Conservation (phyloP, 2,329 filamentous ascomycete species). For the Epichloe amarillans region DNA sequence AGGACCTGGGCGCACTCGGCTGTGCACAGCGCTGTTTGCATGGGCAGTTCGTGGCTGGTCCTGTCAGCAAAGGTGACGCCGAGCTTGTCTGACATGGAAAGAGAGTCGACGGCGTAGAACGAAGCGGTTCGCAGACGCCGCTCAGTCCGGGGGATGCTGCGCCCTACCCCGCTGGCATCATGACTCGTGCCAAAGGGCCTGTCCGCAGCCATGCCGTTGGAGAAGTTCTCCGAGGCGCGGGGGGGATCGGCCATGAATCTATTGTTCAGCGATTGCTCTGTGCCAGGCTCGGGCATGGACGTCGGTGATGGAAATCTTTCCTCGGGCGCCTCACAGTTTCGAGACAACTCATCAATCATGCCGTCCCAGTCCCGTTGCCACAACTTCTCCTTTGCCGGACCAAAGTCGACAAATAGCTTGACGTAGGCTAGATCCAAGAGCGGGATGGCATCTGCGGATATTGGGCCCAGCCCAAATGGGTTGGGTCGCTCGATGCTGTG, state of each 20-base stretch:
- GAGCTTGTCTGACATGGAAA: constrained; percentile 76
- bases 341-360: constrained; percentile 76
- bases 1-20: constrained; percentile 92
- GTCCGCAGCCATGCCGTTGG: constrained; percentile 29
- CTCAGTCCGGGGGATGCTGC: constrained; percentile 56
- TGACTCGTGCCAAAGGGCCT: not conserved
- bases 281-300: constrained; percentile 31
- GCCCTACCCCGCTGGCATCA: constrained; percentile 16
- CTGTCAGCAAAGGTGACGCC: constrained; percentile 78
- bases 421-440: constrained; percentile 86
- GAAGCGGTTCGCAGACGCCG: constrained; percentile 86
- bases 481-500: constrained; percentile 78
- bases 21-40: constrained; percentile 82
- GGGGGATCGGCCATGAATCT: constrained; percentile 39
- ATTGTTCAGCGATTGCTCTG: constrained; percentile 31
- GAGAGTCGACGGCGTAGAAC: constrained; percentile 83
- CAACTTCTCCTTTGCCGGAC: constrained; percentile 80
- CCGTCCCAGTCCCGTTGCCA: constrained; percentile 90
- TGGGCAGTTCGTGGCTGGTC: constrained; percentile 69
- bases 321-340: constrained; percentile 62
- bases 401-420: constrained; percentile 84
- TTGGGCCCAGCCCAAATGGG: constrained; percentile 64
- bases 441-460: constrained; percentile 84
- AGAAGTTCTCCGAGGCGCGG: constrained; percentile 32
- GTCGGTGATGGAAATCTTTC: constrained; percentile 45